Conservation (phyloP, 2,329 filamentous ascomycete genomes). For the Aspergillus alliaceus region DNA sequence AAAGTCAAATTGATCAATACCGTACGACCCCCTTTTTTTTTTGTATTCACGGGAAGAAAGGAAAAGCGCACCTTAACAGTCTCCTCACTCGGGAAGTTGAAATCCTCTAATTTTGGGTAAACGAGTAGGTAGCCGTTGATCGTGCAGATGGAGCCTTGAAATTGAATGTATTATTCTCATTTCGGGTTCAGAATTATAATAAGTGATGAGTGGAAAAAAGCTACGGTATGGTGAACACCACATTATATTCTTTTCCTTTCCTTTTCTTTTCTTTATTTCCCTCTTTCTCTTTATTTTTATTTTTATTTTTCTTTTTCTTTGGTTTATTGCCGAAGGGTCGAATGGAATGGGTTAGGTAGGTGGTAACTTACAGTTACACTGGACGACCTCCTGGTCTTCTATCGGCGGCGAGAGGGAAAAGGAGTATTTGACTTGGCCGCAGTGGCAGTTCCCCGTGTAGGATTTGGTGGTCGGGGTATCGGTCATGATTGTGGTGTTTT, state of each 20-base stretch:
- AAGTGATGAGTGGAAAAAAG: too few relatives aligned
- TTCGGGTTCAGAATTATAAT: not conserved
- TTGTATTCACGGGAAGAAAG: too few relatives aligned
- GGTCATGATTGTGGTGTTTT: too few relatives aligned
- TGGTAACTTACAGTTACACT: conserved; percentile 21
- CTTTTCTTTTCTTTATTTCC: too few relatives aligned
- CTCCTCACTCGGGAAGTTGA: conserved; percentile 22
- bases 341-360: too few relatives aligned
- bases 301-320: too few relatives aligned
- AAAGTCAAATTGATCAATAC: too few relatives aligned
- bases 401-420: conserved; percentile 16
- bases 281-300: too few relatives aligned
- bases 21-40: too few relatives aligned
- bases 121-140: conserved; percentile 32
- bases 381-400: conserved; percentile 13
- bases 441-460: conserved; percentile 22
- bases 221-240: too few relatives aligned
- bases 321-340: not conserved
- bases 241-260: too few relatives aligned
- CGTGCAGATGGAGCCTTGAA: conserved; percentile 33
- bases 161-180: not conserved
- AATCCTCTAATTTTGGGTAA: conserved; percentile 22
- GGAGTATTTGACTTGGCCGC: conserved; percentile 22
- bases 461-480: not conserved
- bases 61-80: conserved; percentile 20